Evolutionary conservation across 2,329 filamentous ascomycete genomes (phyloP), one percentile per base, ranked within the genome.

Genomic region (Talaromyces pinophilus): DNA sequence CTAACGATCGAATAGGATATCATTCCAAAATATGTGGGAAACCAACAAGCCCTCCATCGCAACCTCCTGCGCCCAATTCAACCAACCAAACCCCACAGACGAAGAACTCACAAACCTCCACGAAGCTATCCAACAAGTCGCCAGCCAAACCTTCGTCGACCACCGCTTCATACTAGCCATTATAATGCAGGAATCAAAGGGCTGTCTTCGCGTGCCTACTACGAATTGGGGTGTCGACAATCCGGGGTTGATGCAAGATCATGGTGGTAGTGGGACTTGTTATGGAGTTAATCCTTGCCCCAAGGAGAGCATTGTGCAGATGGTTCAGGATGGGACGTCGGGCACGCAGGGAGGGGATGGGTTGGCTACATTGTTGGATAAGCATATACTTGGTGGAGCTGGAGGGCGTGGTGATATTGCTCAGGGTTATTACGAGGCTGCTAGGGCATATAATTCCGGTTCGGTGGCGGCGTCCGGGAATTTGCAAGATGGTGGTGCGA

Each of bases 131-230:
- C 70, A 73, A 62, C 60, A 69, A 28, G 75, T 75, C 2, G 72
- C 77, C 7, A 71, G 72, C 28, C 70, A 63, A 44, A 66, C 64
- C 19, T 30, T 35, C 6, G 64, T 80, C 33, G 77, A 79, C 68
- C 70, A 71, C 50, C 77, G 79, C 54, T 77, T 79, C 61, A 76
- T 81, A 67, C 72, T 80, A 1, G 75, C 76, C 30, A 71, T 80
- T 65, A 69, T 80, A 44, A 73, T 80, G 70, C 79, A 80, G 67
- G 79, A 81, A 70, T 77, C 74, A 50, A 72, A 72, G 60, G 79
- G 79, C 19, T 79, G 77, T 68, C 76, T 80, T 11, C 77, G 78
- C n/a, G 76, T 72, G 15, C 71, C 67, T 2, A 79, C 76, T 2
- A 78, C 77, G 17, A 73, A 75, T 71, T 73, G 77, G 68, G 77